phyloP scores from a whole-genome alignment of 371 early-diverging fungal species.

The Actinomucor elegans region DNA sequence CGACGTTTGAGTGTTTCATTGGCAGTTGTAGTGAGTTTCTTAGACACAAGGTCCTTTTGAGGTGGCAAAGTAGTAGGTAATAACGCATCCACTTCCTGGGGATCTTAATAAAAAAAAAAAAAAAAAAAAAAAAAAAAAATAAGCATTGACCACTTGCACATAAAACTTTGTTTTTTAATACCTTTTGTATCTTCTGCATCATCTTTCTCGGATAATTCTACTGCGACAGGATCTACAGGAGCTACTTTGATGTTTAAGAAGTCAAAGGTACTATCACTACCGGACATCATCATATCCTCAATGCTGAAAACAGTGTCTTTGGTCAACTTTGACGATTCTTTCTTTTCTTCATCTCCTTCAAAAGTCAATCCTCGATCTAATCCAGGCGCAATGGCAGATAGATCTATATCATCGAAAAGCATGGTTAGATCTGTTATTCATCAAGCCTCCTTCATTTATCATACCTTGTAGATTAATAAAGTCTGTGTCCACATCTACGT shows the following conservation, averaged over 20 bases:
- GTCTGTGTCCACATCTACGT: constrained; percentile 32
- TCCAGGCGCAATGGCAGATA: constrained; percentile 57
- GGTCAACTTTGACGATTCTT: not conserved
- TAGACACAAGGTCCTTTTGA: constrained; percentile 20
- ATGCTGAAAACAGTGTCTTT: constrained; percentile 50
- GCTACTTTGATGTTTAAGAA: constrained; percentile 37
- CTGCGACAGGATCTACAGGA: constrained; percentile 17
- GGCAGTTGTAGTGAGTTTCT: constrained; percentile 29
- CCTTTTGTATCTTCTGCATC: constrained; percentile 11
- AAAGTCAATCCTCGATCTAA: constrained; percentile 61
- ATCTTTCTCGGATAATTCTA: constrained; percentile 1
- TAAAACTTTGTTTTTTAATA: too few species aligned
- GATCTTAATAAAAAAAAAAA: too few species aligned
- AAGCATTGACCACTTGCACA: not conserved
- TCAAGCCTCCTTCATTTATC: too few species aligned
- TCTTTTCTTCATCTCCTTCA: constrained; percentile 20
- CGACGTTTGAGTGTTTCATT: constrained; percentile 45
- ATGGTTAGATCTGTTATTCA: not conserved
- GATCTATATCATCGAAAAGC: constrained; percentile 1
- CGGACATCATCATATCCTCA: constrained; percentile 52
- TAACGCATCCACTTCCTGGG: constrained; percentile 39
- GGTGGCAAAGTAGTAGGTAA: constrained; percentile 29
- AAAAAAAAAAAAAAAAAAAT: too few species aligned
- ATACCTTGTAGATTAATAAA: constrained; percentile 33
- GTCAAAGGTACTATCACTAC: constrained; percentile 45